Evolutionary conservation across 495 filamentous ascomycete species (phyloP).

Genomic region (Penicillium fimorum): DNA sequence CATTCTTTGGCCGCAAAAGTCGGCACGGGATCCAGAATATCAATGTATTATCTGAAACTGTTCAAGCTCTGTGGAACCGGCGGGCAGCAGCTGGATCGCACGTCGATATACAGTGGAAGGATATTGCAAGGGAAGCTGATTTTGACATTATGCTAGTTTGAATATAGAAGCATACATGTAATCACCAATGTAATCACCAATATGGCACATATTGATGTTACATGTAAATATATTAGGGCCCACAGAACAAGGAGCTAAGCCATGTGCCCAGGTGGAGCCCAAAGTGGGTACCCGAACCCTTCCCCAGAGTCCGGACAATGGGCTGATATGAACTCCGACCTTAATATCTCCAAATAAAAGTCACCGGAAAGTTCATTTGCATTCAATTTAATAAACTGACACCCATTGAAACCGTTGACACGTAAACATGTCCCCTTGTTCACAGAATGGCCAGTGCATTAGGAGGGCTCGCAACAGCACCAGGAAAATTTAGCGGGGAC

Average conservation of each 20-base stretch:
- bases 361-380: background rate
- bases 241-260: background rate
- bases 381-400: background rate
- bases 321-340: background rate
- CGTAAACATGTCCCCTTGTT: constrained; percentile 4
- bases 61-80: constrained; percentile 24
- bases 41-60: constrained; percentile 22
- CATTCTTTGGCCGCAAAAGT: constrained; percentile 22
- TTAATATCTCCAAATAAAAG: background rate
- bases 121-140: constrained; percentile 27
- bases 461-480: constrained; percentile 42
- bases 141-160: constrained; percentile 33
- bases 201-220: background rate
- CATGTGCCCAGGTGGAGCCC: background rate
- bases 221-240: background rate
- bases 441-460: constrained; percentile 43
- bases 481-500: constrained; percentile 45
- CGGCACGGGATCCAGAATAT: constrained; percentile 28
- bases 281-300: background rate
- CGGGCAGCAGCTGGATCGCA: constrained; percentile 11
- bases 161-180: background rate
- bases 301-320: background rate
- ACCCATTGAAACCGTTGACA: background rate
- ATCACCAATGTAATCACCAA: background rate
- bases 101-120: constrained; percentile 27